Evolutionary conservation across 108 stramenopile species (phyloP).

Genomic region (Skeletonema grethae): DNA sequence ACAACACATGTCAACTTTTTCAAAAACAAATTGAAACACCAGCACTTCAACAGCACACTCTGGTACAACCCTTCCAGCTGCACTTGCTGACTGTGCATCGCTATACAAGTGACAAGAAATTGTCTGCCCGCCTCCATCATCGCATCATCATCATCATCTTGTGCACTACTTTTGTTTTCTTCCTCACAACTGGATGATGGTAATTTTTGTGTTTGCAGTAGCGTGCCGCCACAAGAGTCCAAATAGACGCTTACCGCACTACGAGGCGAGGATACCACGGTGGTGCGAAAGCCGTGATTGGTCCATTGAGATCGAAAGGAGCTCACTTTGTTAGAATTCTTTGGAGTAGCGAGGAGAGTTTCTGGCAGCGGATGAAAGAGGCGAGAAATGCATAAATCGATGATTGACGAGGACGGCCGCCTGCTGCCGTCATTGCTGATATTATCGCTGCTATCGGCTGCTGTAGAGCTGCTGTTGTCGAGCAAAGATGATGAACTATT

Average conservation of each 20-base stretch:
- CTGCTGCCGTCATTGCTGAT: no score
- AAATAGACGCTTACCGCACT: slow-evolving; percentile 52
- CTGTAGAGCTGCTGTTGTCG: no score
- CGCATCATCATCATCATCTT: not conserved
- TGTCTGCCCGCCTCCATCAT: slow-evolving; percentile 30
- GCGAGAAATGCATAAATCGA: no score
- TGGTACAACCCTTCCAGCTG: slow-evolving; percentile 35
- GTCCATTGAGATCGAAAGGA: slow-evolving; percentile 16
- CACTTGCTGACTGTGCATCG: slow-evolving; percentile 56
- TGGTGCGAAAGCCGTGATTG: slow-evolving; percentile 57
- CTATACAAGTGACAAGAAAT: slow-evolving; percentile 51
- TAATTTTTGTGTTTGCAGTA: no score
- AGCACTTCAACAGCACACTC: slow-evolving; percentile 21
- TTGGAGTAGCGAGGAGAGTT: not conserved
- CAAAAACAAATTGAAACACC: slow-evolving; percentile 48
- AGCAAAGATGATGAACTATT: no score
- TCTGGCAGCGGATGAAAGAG: slow-evolving; percentile 2
- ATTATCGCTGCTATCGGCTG: no score
- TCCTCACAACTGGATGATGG: not conserved
- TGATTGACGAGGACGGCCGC: no score
- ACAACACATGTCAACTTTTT: slow-evolving; percentile 30
- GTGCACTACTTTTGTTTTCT: no score
- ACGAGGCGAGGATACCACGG: slow-evolving; percentile 53
- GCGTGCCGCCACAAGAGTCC: slow-evolving; percentile 32
- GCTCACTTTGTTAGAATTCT: not conserved